phyloP scores from a whole-genome alignment of 371 early-diverging fungal species.

The Zychaea mexicana region DNA sequence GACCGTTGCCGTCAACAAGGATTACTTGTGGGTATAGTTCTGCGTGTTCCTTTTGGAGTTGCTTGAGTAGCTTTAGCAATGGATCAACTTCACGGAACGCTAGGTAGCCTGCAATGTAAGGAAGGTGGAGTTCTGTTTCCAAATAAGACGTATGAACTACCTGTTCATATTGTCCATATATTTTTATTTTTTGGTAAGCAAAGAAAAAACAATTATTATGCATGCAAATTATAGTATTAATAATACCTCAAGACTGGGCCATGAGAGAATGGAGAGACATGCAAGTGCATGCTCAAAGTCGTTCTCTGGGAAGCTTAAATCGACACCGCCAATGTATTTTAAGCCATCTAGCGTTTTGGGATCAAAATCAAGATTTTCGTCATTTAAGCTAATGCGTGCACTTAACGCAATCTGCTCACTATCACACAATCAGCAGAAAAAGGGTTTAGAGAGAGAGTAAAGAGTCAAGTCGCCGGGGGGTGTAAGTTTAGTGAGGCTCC shows the following conservation, averaged over 20 bases:
- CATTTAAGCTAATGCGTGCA: slow-evolving; percentile 10
- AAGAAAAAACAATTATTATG: not conserved
- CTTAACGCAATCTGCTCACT: slow-evolving; percentile 20
- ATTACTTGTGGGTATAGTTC: slow-evolving; percentile 74
- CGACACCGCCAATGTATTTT: slow-evolving; percentile 78
- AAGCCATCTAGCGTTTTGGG: slow-evolving; percentile 44
- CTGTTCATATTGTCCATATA: slow-evolving; percentile 31
- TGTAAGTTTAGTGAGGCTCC: not conserved
- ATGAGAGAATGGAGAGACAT: slow-evolving; percentile 69
- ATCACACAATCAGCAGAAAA: too few relatives aligned
- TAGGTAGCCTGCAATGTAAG: slow-evolving; percentile 87
- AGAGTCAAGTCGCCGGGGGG: not conserved
- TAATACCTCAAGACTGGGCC: slow-evolving; percentile 59
- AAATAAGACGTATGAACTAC: slow-evolving; percentile 56
- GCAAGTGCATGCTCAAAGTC: slow-evolving; percentile 72
- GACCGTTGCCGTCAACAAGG: slow-evolving; percentile 91
- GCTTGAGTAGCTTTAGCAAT: slow-evolving; percentile 54
- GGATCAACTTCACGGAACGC: slow-evolving; percentile 87
- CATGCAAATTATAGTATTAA: not conserved
- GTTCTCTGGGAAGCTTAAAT: slow-evolving; percentile 76
- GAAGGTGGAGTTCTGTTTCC: slow-evolving; percentile 62
- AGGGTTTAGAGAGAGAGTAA: too few relatives aligned
- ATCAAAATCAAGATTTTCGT: slow-evolving; percentile 26
- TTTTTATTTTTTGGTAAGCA: not conserved
- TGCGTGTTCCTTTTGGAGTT: slow-evolving; percentile 49